These are phyloP conservation scores for Neolecta irregularis DNA, from an alignment of 1,139 yeast genomes.

Conservation along the genomic window DNA sequence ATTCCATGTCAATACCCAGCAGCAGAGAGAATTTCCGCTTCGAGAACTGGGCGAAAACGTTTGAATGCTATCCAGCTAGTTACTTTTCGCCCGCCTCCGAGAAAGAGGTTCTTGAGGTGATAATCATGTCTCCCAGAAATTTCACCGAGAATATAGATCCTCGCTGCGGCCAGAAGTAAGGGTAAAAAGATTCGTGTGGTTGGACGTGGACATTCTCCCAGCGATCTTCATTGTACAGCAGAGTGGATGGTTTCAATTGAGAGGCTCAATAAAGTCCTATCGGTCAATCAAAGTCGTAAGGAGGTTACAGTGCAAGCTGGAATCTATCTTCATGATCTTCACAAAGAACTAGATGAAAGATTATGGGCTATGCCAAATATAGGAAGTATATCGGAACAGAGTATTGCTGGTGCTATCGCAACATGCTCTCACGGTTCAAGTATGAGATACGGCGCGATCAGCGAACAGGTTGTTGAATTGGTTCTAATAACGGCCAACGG, in stretches of 20 bases:
- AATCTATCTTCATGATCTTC: constrained; percentile 61
- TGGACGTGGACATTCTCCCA: constrained; percentile 94
- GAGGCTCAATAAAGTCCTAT: constrained; percentile 43
- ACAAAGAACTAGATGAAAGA: constrained; percentile 43
- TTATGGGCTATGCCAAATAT: constrained; percentile 76
- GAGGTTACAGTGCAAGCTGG: constrained; percentile 89
- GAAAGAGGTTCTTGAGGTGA: constrained; percentile 9
- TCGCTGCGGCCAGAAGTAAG: constrained; percentile 44
- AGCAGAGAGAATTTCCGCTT: constrained; percentile 3
- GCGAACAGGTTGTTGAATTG: constrained; percentile 71
- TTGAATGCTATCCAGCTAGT: constrained; percentile 13
- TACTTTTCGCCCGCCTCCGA: constrained; percentile 9
- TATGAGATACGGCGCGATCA: constrained; percentile 77
- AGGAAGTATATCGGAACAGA: constrained; percentile 90
- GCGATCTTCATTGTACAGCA: constrained; percentile 70
- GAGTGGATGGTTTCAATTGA: constrained; percentile 88
- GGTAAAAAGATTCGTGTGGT: constrained; percentile 65
- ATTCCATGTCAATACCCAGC: background rate
- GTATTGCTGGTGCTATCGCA: constrained; percentile 83
- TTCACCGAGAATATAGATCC: constrained; percentile 26
- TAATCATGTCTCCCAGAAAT: background rate
- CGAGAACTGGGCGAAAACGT: constrained; percentile 10
- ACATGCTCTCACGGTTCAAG: constrained; percentile 97
- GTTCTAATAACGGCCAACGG: constrained; percentile 61
- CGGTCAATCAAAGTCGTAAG: constrained; percentile 32